These are phyloP conservation scores for Nicotiana sylvestris DNA, from an alignment of 257 asterid genomes.

Conservation along the genomic window DNA sequence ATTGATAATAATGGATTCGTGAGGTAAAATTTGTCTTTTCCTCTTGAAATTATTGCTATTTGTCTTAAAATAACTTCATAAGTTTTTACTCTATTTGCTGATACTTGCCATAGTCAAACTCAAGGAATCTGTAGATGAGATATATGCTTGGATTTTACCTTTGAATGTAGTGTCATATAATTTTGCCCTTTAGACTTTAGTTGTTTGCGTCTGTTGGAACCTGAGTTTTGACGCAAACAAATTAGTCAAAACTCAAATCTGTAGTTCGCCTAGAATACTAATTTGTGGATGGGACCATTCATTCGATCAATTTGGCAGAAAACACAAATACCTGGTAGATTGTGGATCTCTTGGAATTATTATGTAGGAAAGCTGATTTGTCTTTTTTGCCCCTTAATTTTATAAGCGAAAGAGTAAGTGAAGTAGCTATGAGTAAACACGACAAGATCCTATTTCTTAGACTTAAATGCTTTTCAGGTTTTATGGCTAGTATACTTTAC, in stretches of 20 bases:
- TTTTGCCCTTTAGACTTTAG: not conserved
- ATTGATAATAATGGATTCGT: slow-evolving; percentile 86
- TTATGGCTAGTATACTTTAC: not conserved
- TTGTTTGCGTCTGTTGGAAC: not conserved
- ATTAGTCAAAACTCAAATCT: not conserved
- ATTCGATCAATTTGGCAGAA: not conserved
- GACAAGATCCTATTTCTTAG: not conserved
- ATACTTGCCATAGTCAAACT: not conserved
- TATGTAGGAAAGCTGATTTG: not conserved
- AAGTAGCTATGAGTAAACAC: not conserved
- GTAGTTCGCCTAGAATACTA: not conserved
- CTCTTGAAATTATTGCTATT: not conserved
- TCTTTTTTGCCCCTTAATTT: not conserved
- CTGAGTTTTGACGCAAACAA: not conserved
- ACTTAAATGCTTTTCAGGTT: not conserved
- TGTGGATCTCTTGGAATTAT: not conserved
- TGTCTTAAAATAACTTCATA: not conserved
- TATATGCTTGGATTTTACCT: not conserved
- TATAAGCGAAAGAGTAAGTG: not conserved
- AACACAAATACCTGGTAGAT: not conserved
- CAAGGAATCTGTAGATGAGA: not conserved
- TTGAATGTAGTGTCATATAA: not conserved
- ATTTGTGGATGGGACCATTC: not conserved
- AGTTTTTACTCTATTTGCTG: not conserved
- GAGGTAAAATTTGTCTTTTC: slow-evolving; percentile 37